Conservation (phyloP, 208 protist genomes). For the Porcisia hertigi region DNA sequence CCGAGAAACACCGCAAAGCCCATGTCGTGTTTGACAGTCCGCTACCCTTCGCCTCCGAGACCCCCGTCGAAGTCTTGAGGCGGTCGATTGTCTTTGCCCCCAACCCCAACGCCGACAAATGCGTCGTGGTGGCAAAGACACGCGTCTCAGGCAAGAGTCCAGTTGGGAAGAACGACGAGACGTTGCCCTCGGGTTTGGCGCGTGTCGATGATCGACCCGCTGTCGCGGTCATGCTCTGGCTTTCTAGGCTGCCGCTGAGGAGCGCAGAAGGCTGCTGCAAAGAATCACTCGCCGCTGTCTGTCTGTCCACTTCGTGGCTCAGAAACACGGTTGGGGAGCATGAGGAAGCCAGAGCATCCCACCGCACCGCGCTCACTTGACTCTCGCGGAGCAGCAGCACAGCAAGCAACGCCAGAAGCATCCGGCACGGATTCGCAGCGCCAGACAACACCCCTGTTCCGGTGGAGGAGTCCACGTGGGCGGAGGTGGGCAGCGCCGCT, state of each 20-base stretch:
- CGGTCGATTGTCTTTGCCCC: neutral
- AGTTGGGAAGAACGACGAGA: neutral
- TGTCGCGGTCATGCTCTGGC: neutral
- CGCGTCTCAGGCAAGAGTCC: neutral
- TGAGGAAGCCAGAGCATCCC: slow-evolving; percentile 6
- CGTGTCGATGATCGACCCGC: neutral
- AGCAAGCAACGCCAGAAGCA: slow-evolving; percentile 18
- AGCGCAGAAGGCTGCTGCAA: neutral
- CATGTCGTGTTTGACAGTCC: slow-evolving; percentile 20
- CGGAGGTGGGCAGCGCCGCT: neutral
- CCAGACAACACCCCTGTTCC: neutral
- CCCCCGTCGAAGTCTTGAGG: neutral
- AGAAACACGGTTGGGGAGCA: too few species aligned
- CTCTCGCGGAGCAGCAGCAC: slow-evolving; percentile 33
- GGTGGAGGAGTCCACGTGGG: neutral
- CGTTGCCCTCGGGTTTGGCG: neutral
- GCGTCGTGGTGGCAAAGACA: slow-evolving; percentile 13
- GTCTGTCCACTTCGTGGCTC: neutral
- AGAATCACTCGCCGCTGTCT: neutral
- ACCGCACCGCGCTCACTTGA: slow-evolving; percentile 24
- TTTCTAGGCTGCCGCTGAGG: neutral
- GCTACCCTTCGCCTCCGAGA: too few species aligned
- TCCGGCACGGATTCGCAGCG: slow-evolving; percentile 4
- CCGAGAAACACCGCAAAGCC: slow-evolving; percentile 29
- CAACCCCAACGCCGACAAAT: slow-evolving; percentile 18